Evolutionary conservation across 78 protist species (phyloP).

Genomic region (Parvularia atlantis): DNA sequence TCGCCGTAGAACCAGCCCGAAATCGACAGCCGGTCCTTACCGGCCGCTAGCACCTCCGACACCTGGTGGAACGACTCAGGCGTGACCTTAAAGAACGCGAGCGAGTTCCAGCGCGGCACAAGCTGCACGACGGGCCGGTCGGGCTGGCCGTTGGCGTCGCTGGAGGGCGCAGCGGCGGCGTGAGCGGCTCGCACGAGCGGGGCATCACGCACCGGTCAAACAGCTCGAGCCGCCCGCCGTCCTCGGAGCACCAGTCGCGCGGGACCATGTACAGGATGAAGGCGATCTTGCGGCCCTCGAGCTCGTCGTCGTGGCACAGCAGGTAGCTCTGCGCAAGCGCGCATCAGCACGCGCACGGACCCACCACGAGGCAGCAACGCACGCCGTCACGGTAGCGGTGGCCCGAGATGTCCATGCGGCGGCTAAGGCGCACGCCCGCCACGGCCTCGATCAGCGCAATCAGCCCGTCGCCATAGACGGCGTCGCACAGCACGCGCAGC

Average conservation of each 20-base stretch:
- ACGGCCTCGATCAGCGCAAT: too few relatives aligned
- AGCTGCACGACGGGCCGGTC: neutral
- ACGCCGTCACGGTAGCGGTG: too few relatives aligned
- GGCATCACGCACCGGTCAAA: neutral
- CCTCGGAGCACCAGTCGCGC: neutral
- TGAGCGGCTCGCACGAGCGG: too few relatives aligned
- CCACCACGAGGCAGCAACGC: neutral
- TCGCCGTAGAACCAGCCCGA: slow-evolving; percentile 4
- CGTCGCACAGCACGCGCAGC: neutral
- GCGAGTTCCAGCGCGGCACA: neutral
- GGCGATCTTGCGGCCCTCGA: slow-evolving; percentile 3
- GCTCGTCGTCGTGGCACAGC: slow-evolving; percentile 20
- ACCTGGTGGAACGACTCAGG: neutral
- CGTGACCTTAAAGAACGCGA: neutral
- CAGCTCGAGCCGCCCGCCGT: slow-evolving; percentile 6
- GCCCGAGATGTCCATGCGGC: too few relatives aligned
- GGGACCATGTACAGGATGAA: slow-evolving; percentile 3
- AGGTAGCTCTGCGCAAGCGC: neutral
- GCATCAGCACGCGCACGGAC: too few relatives aligned
- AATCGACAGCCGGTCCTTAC: neutral
- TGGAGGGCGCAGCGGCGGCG: too few relatives aligned
- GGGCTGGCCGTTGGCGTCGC: neutral
- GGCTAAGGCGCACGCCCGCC: too few relatives aligned
- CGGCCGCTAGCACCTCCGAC: neutral
- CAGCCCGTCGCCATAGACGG: too few relatives aligned